phyloP scores from a whole-genome alignment of 2,329 filamentous ascomycete genomes.

The Epichloe bromicola region DNA sequence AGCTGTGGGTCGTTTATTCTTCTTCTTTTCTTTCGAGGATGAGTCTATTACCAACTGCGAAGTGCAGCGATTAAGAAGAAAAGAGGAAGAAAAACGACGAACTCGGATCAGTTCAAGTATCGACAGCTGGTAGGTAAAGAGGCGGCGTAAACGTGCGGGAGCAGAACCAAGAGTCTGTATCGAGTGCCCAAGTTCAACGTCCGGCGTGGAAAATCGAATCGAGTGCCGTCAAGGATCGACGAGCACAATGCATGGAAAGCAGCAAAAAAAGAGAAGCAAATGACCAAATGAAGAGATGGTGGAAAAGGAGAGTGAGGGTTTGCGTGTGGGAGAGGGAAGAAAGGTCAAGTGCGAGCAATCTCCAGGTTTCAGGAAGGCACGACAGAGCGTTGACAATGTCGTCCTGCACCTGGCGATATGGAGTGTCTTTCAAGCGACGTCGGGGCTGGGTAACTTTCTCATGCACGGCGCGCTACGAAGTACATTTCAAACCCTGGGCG shows the following conservation, averaged over 20 bases:
- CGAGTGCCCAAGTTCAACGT: neutral
- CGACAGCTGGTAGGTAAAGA: neutral
- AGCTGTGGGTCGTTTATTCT: neutral
- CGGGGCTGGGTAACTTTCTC: neutral
- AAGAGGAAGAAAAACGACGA: neutral
- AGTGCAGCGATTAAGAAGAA: neutral
- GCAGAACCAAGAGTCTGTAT: neutral
- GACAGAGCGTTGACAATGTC: neutral
- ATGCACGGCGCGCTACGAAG: too few relatives aligned
- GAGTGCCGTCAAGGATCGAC: neutral
- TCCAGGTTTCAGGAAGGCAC: neutral
- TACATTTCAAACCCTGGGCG: too few relatives aligned
- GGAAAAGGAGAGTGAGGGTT: neutral
- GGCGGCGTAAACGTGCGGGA: neutral
- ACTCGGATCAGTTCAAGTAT: neutral
- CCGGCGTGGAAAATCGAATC: slow-evolving; percentile 1
- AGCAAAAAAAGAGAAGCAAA: neutral
- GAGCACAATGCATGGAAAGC: neutral
- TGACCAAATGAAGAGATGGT: neutral
- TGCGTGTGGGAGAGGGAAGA: neutral
- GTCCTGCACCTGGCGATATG: neutral
- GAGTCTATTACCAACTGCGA: neutral
- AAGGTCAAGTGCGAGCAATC: neutral
- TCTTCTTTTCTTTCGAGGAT: neutral
- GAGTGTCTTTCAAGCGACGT: neutral